Base-by-base conservation (phyloP, 371 early-diverging fungal genomes). In the Coemansia sp. region DNA sequence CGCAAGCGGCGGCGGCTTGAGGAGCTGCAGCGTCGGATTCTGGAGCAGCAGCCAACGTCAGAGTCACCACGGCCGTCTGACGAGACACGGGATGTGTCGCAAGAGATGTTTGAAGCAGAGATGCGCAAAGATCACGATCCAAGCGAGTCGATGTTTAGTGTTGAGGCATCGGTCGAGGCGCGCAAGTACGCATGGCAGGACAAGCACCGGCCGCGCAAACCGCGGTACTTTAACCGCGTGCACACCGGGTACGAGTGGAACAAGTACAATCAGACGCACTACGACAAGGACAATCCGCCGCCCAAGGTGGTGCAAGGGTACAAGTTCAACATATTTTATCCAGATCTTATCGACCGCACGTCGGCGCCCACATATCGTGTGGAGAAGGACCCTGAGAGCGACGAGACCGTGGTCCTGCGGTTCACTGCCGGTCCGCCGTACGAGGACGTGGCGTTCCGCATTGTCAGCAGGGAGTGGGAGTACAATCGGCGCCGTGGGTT, bases 221-320 rank as follows among this genome's bases (percentile, higher is more conserved):
- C 98, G 13, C 83, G 93, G 48, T 97, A 92, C 83, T 93, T 94
- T 67, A 96, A 96, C 80, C 90, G 95, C 56, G 96, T 97, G 12
- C 92, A 94, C 60, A 94, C 94, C 1, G 97, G 97, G 39, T 95
- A 90, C 73, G 97, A 97, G 80, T 98, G 98, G 98, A 97, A 95
- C 87, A 95, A 96, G 84, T 98, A 97, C 81, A 98, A 98, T 69
- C 94, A 94, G 70, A 94, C 95, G 0, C 97, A 98, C 73, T 98
- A 97, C 81, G 94, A 94, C 70, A 80, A 85, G 51, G 97, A 97
- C 75, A 97, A 98, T 63, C 97, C 97, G 9, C 98, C 98, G 58
- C 97, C 97, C 11, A 96, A 95, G 83, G 92, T 94, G 26, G 95
- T 96, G 2, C 95, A 96, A 82, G 97, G 97, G 1, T 98, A 97